These are phyloP conservation scores for Leptomonas pyrrhocoris DNA, from an alignment of 208 protist species.

Conservation along the genomic window DNA sequence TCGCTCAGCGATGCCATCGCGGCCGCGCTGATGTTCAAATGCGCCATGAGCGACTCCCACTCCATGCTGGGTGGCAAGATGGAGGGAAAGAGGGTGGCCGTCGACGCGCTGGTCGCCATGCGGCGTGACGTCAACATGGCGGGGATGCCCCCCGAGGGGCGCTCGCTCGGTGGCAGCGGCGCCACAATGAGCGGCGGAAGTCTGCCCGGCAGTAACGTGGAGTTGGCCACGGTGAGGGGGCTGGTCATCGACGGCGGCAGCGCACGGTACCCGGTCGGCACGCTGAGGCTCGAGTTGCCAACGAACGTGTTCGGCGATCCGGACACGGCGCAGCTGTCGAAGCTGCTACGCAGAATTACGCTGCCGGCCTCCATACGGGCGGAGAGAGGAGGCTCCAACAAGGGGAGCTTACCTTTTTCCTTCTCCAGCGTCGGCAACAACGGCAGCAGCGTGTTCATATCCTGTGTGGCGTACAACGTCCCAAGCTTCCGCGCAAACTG, in stretches of 20 bases:
- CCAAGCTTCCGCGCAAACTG: constrained; percentile 75
- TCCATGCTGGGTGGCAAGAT: constrained; percentile 12
- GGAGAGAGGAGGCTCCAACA: neutral
- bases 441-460: constrained; percentile 70
- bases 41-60: constrained; percentile 18
- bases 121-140: constrained; percentile 13
- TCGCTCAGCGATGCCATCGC: constrained; percentile 16
- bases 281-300: constrained; percentile 15
- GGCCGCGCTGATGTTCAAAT: constrained; percentile 17
- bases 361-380: constrained; percentile 4
- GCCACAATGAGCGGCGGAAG: constrained; percentile 19
- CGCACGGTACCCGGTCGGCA: neutral
- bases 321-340: constrained; percentile 11
- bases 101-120: neutral
- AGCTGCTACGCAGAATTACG: constrained; percentile 10
- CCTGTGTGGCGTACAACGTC: constrained; percentile 70
- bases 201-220: neutral
- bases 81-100: constrained; percentile 17
- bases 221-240: neutral
- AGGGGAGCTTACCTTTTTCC: neutral
- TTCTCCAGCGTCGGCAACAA: constrained; percentile 25
- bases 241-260: constrained; percentile 9
- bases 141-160: neutral
- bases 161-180: constrained; percentile 9
- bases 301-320: constrained; percentile 12